Base-by-base conservation (phyloP, 2,329 filamentous ascomycete species). In the Aureobasidium sp. region DNA sequence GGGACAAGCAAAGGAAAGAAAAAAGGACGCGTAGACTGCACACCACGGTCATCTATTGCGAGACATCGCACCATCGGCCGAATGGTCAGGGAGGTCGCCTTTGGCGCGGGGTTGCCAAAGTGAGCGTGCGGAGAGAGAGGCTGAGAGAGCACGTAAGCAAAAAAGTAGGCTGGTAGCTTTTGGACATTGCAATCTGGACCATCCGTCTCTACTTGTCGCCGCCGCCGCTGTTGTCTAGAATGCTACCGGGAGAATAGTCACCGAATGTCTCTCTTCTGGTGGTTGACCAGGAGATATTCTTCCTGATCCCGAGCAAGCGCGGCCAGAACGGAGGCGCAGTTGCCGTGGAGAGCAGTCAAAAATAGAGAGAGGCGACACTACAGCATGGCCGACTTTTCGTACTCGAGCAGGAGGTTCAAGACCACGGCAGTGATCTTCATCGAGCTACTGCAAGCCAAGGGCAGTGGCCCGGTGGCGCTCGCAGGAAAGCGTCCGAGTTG, bases 391-490 rank as follows among this genome's bases (percentile, higher is more conserved):
- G 20, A 39, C 9, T 34, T 12, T 34, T 34, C 31, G 31, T 34
- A 34, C 12, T 37, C 34, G 20, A 53, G 34, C 15, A 48, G 25
- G 45, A 48, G 45, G 45, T 29, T 48, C n/a, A 12, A 36, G 14
- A 3, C 7, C 12, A 27, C n/a, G 29, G 31, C 29, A 52, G 4
- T 5, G 51, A 55, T 55, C 51, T 20, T 37, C 37, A 55, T 3
- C 7, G 9, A 55, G 51, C 51, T 55, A 55, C 22, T 55, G 51
- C 51, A 39, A 55, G 51, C 51, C 51, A 55, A 55, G 51, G 20
- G 14, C 49, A 52, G 17, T 48, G 45, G 45, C 45, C 45, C n/a
- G 27, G 51, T 55, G 51, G 51, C 37, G 51, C 51, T 37, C 27
- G 52, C 15, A 44, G 52, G 36, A n/a, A n/a, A 39, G 51, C 36